Percentiles rank a stretch among this genome's conserved stretches.
Conservation (phyloP, 208 protist species). For the Porcisia deanei region DNA sequence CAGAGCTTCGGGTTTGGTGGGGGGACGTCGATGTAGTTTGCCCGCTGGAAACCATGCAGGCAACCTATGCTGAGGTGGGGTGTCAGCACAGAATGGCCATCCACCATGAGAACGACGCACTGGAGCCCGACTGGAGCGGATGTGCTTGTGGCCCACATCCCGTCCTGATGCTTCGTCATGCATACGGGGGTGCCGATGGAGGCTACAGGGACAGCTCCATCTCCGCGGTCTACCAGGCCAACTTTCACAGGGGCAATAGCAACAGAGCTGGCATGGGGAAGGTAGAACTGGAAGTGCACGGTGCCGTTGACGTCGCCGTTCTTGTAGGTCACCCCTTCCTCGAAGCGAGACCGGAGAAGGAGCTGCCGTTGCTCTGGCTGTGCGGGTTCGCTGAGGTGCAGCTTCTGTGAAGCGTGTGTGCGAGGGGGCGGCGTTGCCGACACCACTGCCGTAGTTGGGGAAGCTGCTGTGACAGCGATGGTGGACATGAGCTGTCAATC, state of each 20-base stretch:
- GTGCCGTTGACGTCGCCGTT: constrained; percentile 11
- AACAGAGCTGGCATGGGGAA: constrained; percentile 20
- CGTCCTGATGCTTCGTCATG: constrained; percentile 9
- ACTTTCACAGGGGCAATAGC: constrained; percentile 7
- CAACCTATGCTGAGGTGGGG: constrained; percentile 32
- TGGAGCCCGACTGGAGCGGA: constrained; percentile 24
- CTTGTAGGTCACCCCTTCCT: constrained; percentile 24
- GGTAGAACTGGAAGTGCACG: constrained; percentile 29
- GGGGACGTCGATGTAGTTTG: constrained; percentile 45
- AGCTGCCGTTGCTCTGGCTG: constrained; percentile 3
- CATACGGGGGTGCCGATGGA: neutral
- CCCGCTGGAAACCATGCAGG: constrained; percentile 15
- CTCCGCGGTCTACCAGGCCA: neutral
- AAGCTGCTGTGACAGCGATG: neutral
- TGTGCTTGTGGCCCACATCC: constrained; percentile 17
- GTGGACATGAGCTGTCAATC: constrained; percentile 10
- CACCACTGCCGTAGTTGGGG: neutral
- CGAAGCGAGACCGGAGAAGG: neutral
- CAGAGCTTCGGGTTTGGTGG: constrained; percentile 7
- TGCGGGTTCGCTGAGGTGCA: neutral
- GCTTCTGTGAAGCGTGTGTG: neutral
- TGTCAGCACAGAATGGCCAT: constrained; percentile 32
- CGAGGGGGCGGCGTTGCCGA: neutral
- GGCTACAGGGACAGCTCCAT: neutral
- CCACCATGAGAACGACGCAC: constrained; percentile 30